Percentiles rank a stretch among this genome's conserved stretches.
phyloP scores from a whole-genome alignment of 139 green algal species.

The Volvox africanus region DNA sequence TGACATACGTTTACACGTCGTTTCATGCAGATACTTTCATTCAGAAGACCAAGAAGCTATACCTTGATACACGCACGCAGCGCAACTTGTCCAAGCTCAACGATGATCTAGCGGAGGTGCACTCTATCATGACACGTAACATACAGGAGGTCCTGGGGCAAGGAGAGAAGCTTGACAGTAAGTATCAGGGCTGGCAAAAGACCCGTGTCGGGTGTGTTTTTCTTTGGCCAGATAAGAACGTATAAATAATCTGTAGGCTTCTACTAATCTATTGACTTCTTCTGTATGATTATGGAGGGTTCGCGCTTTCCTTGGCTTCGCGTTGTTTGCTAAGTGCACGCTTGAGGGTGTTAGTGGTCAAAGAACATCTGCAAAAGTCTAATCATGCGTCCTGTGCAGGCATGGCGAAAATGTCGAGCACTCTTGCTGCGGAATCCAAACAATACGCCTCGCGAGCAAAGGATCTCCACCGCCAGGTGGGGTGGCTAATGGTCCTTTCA shows the following conservation, averaged over 20 bases:
- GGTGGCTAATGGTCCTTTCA: not conserved
- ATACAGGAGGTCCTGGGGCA: slow-evolving; percentile 98
- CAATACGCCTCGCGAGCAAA: slow-evolving; percentile 89
- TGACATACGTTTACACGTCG: too few relatives aligned
- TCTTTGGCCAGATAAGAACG: too few relatives aligned
- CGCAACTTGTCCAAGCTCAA: slow-evolving; percentile 97
- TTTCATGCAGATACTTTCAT: slow-evolving; percentile 97
- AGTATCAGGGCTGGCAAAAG: slow-evolving; percentile 83
- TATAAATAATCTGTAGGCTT: too few relatives aligned
- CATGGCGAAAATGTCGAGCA: slow-evolving; percentile 88
- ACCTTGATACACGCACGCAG: slow-evolving; percentile 96
- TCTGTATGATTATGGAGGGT: too few relatives aligned
- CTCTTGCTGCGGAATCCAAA: slow-evolving; percentile 87
- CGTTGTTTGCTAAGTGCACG: too few relatives aligned
- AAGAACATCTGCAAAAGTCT: too few relatives aligned
- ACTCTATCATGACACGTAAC: slow-evolving; percentile 99
- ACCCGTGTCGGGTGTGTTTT: slow-evolving; percentile 83
- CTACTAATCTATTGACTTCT: too few relatives aligned
- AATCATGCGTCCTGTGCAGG: slow-evolving; percentile 58
- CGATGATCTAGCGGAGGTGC: slow-evolving; percentile 90
- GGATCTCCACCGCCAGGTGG: slow-evolving; percentile 84
- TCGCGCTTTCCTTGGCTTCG: too few relatives aligned
- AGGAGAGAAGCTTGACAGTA: slow-evolving; percentile 95
- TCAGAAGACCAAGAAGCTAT: slow-evolving; percentile 98
- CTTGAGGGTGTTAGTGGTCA: too few relatives aligned